These are phyloP conservation scores for Neotropicomus parvogracilis DNA, from an alignment of 1,284 basidiomycete species.

Conservation along the genomic window DNA sequence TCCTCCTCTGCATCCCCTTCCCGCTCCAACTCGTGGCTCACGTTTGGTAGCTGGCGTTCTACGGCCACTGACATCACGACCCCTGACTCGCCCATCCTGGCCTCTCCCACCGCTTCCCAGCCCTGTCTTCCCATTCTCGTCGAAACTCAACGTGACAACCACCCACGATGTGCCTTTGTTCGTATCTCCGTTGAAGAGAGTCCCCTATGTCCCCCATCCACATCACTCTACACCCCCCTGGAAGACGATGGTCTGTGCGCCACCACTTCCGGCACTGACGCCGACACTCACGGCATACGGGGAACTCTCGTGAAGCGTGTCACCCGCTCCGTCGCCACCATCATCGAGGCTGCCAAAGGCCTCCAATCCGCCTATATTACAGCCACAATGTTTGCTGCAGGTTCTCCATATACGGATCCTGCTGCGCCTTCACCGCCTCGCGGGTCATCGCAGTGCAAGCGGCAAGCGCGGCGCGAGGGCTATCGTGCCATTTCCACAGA, in stretches of 20 bases:
- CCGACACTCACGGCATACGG: constrained; percentile 12
- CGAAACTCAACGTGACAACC: constrained; percentile 21
- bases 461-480: constrained; percentile 38
- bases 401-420: constrained; percentile 10
- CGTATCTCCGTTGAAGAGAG: constrained; percentile 27
- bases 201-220: constrained; percentile 23
- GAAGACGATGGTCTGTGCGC: neutral
- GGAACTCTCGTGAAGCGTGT: constrained; percentile 33
- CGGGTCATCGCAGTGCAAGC: constrained; percentile 11
- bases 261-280: neutral
- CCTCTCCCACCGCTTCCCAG: constrained; percentile 28
- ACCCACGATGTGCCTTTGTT: constrained; percentile 30
- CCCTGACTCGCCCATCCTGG: constrained; percentile 30
- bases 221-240: neutral
- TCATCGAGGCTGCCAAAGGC: constrained; percentile 52
- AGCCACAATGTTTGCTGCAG: constrained; percentile 47
- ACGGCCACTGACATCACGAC: constrained; percentile 41
- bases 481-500: constrained; percentile 42
- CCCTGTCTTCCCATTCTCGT: constrained; percentile 28
- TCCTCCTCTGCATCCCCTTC: constrained; percentile 37
- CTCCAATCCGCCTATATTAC: constrained; percentile 55
- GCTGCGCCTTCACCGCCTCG: constrained; percentile 12
- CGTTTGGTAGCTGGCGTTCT: constrained; percentile 47
- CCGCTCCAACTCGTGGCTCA: constrained; percentile 54
- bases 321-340: constrained; percentile 42